A percentile compares a stretch with the other conserved stretches of the same genome.
phyloP scores from a whole-genome alignment of 192 early-diverging fungal species.

The Mortierella antarctica region DNA sequence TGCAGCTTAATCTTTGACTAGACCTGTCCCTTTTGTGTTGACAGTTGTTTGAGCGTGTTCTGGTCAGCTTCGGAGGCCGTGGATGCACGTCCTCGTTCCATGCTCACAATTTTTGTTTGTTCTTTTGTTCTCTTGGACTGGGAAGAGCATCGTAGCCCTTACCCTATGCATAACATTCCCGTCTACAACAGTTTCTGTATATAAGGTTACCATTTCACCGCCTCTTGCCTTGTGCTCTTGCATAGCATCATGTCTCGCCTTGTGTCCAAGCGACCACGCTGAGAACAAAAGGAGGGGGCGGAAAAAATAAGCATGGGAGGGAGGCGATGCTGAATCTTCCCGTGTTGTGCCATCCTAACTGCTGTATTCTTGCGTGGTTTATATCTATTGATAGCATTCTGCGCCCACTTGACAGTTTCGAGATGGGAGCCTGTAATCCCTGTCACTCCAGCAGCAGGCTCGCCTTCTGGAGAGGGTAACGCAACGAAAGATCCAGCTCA shows the following conservation, averaged over 20 bases:
- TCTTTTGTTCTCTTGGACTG: slow-evolving; percentile 27
- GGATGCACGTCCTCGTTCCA: slow-evolving; percentile 2
- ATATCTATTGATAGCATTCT: slow-evolving; percentile 45
- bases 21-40: too few relatives aligned
- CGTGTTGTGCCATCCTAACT: background rate
- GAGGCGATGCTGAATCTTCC: slow-evolving; percentile 1
- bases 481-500: slow-evolving; percentile 4
- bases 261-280: too few relatives aligned
- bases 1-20: too few relatives aligned
- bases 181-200: too few relatives aligned
- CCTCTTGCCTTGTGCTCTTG: too few relatives aligned
- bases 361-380: background rate
- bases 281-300: too few relatives aligned
- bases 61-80: background rate
- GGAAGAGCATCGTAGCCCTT: too few relatives aligned
- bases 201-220: too few relatives aligned
- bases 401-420: slow-evolving; percentile 36
- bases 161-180: too few relatives aligned
- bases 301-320: background rate
- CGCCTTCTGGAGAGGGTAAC: background rate
- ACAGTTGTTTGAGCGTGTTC: background rate
- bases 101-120: slow-evolving; percentile 5
- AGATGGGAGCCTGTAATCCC: slow-evolving; percentile 30
- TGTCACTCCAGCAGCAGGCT: background rate
- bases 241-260: too few relatives aligned